Evolutionary conservation across 1,139 yeast genomes (phyloP), one percentile per base, ranked within the genome.

Genomic region (Yarrowia galli): DNA sequence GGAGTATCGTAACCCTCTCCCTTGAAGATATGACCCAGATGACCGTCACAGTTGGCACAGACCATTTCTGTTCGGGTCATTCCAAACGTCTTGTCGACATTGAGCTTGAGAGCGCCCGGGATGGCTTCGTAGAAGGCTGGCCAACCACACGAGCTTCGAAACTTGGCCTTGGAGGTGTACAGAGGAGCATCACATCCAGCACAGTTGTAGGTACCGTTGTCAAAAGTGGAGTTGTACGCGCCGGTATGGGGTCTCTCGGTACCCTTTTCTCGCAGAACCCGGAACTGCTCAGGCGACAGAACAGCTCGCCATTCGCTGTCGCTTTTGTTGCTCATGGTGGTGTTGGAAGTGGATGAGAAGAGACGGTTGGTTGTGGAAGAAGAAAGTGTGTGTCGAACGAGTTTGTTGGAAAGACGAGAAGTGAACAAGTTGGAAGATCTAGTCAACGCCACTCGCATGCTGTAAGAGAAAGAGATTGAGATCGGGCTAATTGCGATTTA

Each of bases 101-200:
- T 79, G 16, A 89, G 81, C 38, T 79, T 83, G 60, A 95, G 82
- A 1, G 97, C 83, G 0, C 92, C 93, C 0, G 97, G 96, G 66
- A 93, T 80, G 5, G 97, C 97, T 69, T 91, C 89, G 76, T 88
- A 93, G 78, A 95, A 95, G 0, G 98, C 92, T 0, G 99, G 99
- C 99, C 99, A 95, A 2, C 99, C 99, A 78, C 99, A 95, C 68
- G 92, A 92, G 23, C 97, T 86, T 69, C 89, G 87, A 74, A 96
- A 95, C 79, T 95, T 95, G 16, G 97, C 85, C 58, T 83, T 82
- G 43, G 97, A 88, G 71, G 84, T 84, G 78, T 95, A 95, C 49
- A 95, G 80, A 10, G 98, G 97, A 63, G 84, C 81, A 65, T 82
- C 84, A 77, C 99, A 95, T 13, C 89, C 98, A 0, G 89, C 98